Conservation (phyloP, 768 basidiomycete species). For the Podaxis sp. region DNA sequence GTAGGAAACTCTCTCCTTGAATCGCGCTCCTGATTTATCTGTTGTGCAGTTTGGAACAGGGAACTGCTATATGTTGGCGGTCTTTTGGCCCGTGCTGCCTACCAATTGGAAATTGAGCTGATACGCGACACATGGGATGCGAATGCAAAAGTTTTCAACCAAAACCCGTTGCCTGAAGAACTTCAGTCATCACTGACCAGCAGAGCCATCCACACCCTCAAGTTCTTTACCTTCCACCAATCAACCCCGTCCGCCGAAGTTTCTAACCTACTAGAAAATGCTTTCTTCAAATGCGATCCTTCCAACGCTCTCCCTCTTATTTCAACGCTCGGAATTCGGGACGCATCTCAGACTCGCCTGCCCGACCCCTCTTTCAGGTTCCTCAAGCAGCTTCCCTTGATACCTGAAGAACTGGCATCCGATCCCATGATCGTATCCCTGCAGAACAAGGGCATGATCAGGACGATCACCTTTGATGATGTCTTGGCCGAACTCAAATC, state of each 20-base stretch:
- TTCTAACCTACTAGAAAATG: constrained; percentile 63
- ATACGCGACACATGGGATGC: constrained; percentile 62
- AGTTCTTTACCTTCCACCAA: constrained; percentile 85
- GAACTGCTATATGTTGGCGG: constrained; percentile 87
- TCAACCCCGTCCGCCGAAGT: constrained; percentile 88
- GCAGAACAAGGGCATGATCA: constrained; percentile 62
- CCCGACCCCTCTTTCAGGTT: constrained; percentile 77
- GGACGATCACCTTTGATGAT: constrained; percentile 76
- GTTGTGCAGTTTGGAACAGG: constrained; percentile 75
- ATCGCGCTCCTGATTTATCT: constrained; percentile 7
- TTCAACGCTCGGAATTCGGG: constrained; percentile 70
- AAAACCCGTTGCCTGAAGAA: constrained; percentile 34
- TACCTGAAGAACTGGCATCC: constrained; percentile 59
- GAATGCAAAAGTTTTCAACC: constrained; percentile 31
- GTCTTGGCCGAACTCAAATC: constrained; percentile 74
- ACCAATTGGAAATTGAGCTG: constrained; percentile 74
- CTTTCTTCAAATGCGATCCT: constrained; percentile 71
- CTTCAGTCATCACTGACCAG: constrained; percentile 48
- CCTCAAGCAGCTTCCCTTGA: constrained; percentile 71
- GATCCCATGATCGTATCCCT: constrained; percentile 67
- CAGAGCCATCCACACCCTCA: constrained; percentile 74
- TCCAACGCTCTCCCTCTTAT: constrained; percentile 62
- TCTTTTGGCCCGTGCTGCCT: constrained; percentile 76
- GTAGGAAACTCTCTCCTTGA: constrained; percentile 35
- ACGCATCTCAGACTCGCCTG: constrained; percentile 65